Evolutionary conservation across 805 yeast genomes (phyloP), one percentile per base, ranked within the genome.

Genomic region (Candida awuae): DNA sequence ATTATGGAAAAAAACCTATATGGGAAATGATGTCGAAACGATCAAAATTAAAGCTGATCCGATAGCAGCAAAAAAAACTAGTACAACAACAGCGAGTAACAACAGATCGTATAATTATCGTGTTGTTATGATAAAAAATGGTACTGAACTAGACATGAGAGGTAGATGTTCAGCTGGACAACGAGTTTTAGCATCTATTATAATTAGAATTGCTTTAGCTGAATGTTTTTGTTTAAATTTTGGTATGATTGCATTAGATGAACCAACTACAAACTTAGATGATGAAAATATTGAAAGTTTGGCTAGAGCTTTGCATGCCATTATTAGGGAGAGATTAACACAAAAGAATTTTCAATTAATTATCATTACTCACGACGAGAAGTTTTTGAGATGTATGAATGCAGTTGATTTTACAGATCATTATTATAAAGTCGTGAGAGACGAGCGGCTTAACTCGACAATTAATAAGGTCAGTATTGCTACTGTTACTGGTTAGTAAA

Each of bases 81-180:
- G 48, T 15, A 46, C 48, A 2, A 41, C 53, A 1, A 38, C 47
- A 10, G 32, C 55, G 3, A 38, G 44, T 12, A 42, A 32, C 58
- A 70, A 18, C 73, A 75, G 94, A 41, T 75, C 92, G 1, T 90
- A 88, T 58, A 88, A 90, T 55, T 90, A 90, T 54, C 68, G 97
- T 28, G 97, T 92, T 15, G 95, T 88, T 17, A 92, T 92, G 98
- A 78, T 79, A 43, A 92, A 92, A 56, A 85, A 83, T 52, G 90
- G 84, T 43, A 83, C 80, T 1, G 97, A 92, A 58, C 65, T 92
- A 34, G 99, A 92, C 55, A 92, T 92, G 99, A 73, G 99, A 45
- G 99, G 98, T 0, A 66, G 98, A 42, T 92, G 99, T 58, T 85
- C 96, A 2, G 97, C 98, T 0, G 99, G 99, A 0, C 99, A 92